Base-by-base conservation (phyloP, 306 rosid species). In the Sesbania bispinosa region DNA sequence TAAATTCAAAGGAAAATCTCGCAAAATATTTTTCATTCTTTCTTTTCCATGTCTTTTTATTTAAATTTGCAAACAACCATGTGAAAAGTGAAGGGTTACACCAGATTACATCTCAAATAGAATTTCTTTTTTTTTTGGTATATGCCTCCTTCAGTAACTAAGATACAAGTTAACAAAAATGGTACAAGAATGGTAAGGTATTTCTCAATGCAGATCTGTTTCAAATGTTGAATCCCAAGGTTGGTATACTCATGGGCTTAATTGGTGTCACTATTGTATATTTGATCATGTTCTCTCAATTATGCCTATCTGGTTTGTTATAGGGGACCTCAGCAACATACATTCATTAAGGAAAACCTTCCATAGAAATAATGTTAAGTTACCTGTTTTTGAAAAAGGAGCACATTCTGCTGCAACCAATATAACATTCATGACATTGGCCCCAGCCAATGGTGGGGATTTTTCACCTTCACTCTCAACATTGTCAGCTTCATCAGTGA, bases 331-430 rank as follows among this genome's bases (percentile, higher is more conserved):
- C 38, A 5, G 63, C 52, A 48, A 51, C 48, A 27, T 42, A 29
- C 36, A 73, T 39, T 53, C 59, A 33, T n/a, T 4, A 72, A 18
- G 77, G 62, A 57, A 65, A 76, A 26, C 13, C 5, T 27, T 58
- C 60, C 11, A 23, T 39, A 9, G 45, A 76, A 54, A 76, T 51
- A 33, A 67, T 18, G 39, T 4, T 29, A 62, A 39, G 67, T 62
- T 87, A 91, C 99, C 99, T 77, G 99, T 89, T 86, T 94, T 91
- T 2, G 87, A 75, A 88, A 89, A 94, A 29, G 99, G 99, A 85
- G 92, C 89, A 65, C 99, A 94, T 81, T 94, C 99, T 52, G 88
- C 92, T 13, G 99, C 86, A 32, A 84, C 96, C 77, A 94, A 43
- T 73, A 94, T 83, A 77, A 94, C 15, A 75, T 94, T 94, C 97